These are phyloP conservation scores for Trichoderma atrobrunneum DNA, from an alignment of 2,329 filamentous ascomycete genomes.

Conservation along the genomic window DNA sequence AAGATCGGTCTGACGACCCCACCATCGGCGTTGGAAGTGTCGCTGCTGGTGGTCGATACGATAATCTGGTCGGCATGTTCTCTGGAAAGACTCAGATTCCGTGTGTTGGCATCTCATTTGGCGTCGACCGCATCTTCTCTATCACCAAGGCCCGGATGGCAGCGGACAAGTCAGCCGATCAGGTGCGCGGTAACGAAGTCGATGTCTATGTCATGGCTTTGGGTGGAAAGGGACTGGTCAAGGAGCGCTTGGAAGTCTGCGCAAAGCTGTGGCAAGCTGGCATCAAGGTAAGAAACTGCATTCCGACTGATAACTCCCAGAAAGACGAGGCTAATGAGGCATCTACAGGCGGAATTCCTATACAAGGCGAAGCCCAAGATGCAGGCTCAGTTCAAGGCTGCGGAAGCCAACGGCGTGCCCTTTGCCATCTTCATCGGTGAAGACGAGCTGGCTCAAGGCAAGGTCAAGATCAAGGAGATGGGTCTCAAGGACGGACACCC, in stretches of 20 bases:
- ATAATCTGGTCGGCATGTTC: constrained; percentile 94
- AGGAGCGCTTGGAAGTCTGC: constrained; percentile 79
- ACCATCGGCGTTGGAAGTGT: constrained; percentile 81
- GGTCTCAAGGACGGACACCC: constrained; percentile 76
- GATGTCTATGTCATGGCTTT: constrained; percentile 96
- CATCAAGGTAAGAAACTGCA: constrained; percentile 61
- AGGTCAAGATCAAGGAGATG: constrained; percentile 81
- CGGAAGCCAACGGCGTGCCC: constrained; percentile 74
- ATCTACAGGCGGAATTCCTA: constrained; percentile 69
- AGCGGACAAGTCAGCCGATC: constrained; percentile 58
- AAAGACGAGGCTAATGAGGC: constrained; percentile 19
- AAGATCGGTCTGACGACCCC: constrained; percentile 74
- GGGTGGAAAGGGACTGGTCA: constrained; percentile 78
- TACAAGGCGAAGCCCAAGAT: constrained; percentile 91
- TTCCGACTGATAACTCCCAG: background rate
- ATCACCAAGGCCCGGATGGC: constrained; percentile 78
- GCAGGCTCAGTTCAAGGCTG: constrained; percentile 85
- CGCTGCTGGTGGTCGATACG: constrained; percentile 86
- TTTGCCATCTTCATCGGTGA: constrained; percentile 88
- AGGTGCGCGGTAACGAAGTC: constrained; percentile 68
- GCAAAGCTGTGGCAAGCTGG: constrained; percentile 79
- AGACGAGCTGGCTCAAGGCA: constrained; percentile 78
- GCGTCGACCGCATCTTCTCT: constrained; percentile 91
- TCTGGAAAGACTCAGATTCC: constrained; percentile 76
- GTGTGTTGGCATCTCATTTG: constrained; percentile 70